Evolutionary conservation across 495 filamentous ascomycete species (phyloP), one percentile per base, ranked within the genome.

Genomic region (Bacidia gigantensis): DNA sequence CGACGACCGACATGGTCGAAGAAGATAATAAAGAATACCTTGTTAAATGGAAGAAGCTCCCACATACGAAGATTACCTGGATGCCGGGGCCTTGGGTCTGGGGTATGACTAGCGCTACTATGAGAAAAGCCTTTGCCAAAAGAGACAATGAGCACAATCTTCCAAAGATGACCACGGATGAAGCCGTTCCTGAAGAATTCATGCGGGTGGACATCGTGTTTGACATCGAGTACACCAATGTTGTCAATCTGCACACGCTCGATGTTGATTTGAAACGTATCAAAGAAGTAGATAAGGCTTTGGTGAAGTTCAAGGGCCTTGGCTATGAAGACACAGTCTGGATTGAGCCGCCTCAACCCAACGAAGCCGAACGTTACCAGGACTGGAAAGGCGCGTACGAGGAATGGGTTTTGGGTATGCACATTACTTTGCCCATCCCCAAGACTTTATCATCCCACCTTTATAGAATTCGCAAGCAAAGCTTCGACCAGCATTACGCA

Each of bases 251-350:
- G 49, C 60, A 60, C 39, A 67, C 63, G 44, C 63, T 69, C 54
- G 74, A 82, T 46, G 70, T 83, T 25, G 86, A 90, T 61, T 69
- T 83, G 47, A 71, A 69, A 11, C 74, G 80, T 0, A 79, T 93
- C 38, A 72, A 74, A 10, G 75, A 89, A 53, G 78, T 94, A 20
- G 69, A 72, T 17, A 69, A 77, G 57, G 87, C 86, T 10, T 76
- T 80, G 24, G 81, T 95, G 60, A 99, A 99, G 56, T 97, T 86
- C 64, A 86, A 90, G 64, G 93, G 93, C n/a, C 72, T 97, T n/a
- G 73, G 81, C 3, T 97, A 96, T 63, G 89, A 96, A 54, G 87
- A 97, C 32, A 67, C 79, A 0, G 86, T 92, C 1, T 96, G 90
- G 90, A 90, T 95, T 53, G 71, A 75, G 2, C 86, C 88, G 0